Evolutionary conservation across 2,329 filamentous ascomycete species (phyloP), one percentile per base, ranked within the genome.

Genomic region (Fusarium tuaranense): DNA sequence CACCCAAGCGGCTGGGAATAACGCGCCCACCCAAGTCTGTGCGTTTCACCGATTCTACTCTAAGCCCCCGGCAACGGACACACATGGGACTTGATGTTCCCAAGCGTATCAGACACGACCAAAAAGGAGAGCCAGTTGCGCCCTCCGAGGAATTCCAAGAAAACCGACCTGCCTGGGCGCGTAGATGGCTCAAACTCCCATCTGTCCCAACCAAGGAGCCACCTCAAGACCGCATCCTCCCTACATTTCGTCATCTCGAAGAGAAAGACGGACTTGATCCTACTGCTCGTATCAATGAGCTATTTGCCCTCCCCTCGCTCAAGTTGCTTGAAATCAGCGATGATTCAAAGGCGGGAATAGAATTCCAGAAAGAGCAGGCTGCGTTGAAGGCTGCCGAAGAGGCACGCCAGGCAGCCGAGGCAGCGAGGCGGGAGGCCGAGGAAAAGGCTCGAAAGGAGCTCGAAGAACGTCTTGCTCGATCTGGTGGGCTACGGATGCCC

Each of bases 401-500:
- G 62, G 76, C 76, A 12, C 72, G 78, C n/a, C 68, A 69, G 27
- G 75, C 65, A 34, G 80, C 73, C 2, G 79, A 82, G 66, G 72
- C 75, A 34, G 74, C 74, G 25, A 67, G 69, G 38, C 72, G 74
- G 39, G 73, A 74, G 46, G 73, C 70, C 13, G 76, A 79, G 65
- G 74, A 80, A 62, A 73, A 70, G 62, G 75, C 73, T 22, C 72
- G 74, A 32, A 63, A 71, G 32, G 78, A 81, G 46, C 67, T 75
- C 3, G 76, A 79, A 63, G 78, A 79, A 60, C 78, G 76, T 25
- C 79, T 83, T 18, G 80, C 78, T 48, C 75, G 69, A 63, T 76
- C 81, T 46, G 79, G 80, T 20, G 81, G 80, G 12, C 75, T 83
- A 7, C 81, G 82, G 5, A 39, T 77, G 25, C 81, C 82, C 27